These are phyloP conservation scores for Kuraishia ogatae DNA, from an alignment of 805 yeast genomes.

Conservation along the genomic window DNA sequence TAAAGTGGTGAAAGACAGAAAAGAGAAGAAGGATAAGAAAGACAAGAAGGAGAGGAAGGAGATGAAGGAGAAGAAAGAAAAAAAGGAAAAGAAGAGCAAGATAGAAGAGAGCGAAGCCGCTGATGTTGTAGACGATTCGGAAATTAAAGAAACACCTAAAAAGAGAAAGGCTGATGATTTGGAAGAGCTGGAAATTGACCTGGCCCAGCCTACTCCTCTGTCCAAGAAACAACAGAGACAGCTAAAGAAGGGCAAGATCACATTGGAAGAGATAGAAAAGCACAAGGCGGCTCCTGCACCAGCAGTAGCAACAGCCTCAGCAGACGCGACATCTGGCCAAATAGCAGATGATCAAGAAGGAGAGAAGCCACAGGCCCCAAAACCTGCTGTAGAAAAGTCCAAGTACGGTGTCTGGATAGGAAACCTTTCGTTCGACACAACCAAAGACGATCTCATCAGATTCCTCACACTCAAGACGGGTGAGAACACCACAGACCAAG, in stretches of 20 bases:
- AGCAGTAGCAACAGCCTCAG: conserved; percentile 1
- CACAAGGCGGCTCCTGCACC: conserved; percentile 21
- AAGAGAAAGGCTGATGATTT: conserved; percentile 28
- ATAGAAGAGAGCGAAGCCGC: conserved; percentile 4
- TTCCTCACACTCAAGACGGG: conserved; percentile 57
- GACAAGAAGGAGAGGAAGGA: too few species aligned
- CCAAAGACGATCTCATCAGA: conserved; percentile 59
- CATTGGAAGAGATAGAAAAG: conserved; percentile 44
- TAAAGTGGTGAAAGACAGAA: too few species aligned
- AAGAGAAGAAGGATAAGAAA: conserved; percentile 11
- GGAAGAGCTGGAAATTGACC: conserved; percentile 61
- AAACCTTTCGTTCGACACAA: conserved; percentile 78
- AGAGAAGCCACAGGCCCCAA: conserved; percentile 12
- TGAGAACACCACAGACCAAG: conserved; percentile 15
- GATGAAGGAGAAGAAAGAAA: conserved; percentile 16
- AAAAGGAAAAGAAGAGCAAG: conserved; percentile 20
- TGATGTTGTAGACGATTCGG: too few species aligned
- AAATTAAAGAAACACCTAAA: conserved; percentile 5
- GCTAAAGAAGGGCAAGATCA: conserved; percentile 66
- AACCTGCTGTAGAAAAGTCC: conserved; percentile 26
- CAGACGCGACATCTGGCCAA: conserved; percentile 5
- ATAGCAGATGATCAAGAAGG: neutral
- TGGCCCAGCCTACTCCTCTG: conserved; percentile 66
- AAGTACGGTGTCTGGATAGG: conserved; percentile 91
- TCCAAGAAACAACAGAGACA: conserved; percentile 88